Evolutionary conservation across 306 rosid genomes (phyloP).

Genomic region (Corylus heterophylla): DNA sequence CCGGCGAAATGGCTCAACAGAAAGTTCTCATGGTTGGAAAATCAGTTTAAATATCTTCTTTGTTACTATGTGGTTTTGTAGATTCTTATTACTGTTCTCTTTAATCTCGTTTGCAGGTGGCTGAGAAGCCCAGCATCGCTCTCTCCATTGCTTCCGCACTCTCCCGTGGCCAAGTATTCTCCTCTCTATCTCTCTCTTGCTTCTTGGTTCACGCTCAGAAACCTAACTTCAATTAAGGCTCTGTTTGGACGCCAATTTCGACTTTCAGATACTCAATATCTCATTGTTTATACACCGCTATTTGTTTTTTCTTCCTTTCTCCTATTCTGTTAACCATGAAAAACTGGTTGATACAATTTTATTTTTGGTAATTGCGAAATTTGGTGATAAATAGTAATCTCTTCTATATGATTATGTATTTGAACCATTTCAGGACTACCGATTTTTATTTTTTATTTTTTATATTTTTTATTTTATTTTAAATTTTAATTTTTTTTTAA

Average conservation of each 20-base stretch:
- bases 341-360: background rate
- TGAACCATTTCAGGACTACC: background rate
- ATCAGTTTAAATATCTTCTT: background rate
- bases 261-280: background rate
- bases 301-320: background rate
- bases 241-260: conserved; percentile 15
- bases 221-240: background rate
- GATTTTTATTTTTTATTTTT: background rate
- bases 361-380: background rate
- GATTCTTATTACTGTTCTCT: background rate
- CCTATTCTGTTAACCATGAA: background rate
- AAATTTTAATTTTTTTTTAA: background rate
- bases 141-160: conserved; percentile 77
- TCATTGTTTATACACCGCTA: background rate
- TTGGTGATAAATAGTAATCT: background rate
- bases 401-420: no score
- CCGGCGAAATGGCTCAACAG: conserved; percentile 38
- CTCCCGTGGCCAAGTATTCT: conserved; percentile 65
- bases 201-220: background rate
- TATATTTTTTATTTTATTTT: no score
- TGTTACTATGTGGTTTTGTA: background rate
- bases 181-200: conserved; percentile 1
- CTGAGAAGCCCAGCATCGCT: conserved; percentile 97
- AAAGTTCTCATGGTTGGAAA: conserved; percentile 51
- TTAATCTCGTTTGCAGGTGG: conserved; percentile 53